Base-by-base conservation (phyloP, 371 early-diverging fungal species). In the Thermomucor indicae-seudaticae region DNA sequence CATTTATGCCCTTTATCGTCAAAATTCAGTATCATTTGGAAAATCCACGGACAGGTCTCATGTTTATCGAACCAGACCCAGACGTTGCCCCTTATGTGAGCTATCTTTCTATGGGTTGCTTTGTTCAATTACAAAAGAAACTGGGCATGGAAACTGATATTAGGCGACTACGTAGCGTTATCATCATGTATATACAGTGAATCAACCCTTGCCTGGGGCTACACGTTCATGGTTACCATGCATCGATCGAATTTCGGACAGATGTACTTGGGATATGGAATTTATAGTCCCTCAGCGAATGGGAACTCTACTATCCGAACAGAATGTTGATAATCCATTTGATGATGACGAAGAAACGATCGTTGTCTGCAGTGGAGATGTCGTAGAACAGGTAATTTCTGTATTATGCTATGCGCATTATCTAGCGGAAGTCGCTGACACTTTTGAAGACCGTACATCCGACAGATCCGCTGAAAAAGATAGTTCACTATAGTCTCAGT, bases 211-310 rank as follows among this genome's bases (percentile, higher is more conserved):
- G 7, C 86, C 90, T 28, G 89, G 90, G 4, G 81, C 78, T 24
- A 83, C 92, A 4, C 83, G 96, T 2, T 58, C 80, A 32, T 95
- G 95, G 95, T 69, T 94, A 38, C 96, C 96, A 1, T 95, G 95
- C 59, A 58, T 92, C 35, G 95, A 96, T 58, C 67, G 75, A 17
- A 54, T 82, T 6, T 77, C 83, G 12, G 89, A 88, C 38, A 67
- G 88, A 49, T 83, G 85, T 45, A 92, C 91, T 3, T 96, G 93
- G 93, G 92, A 92, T 35, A 69, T 96, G 60, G 83, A 90, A 42
- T 84, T 86, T 53, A 78, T 85, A n/a, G 85, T 90, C n/a, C 85
- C 89, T 43, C 48, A 67, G 31, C 65, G 67, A 22, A 57, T 66
- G 43, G 61, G 58, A 6, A 53, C 58, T 7, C 17, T 31, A n/a